phyloP scores from a whole-genome alignment of 2,329 filamentous ascomycete species.

The Didymella pinodella region DNA sequence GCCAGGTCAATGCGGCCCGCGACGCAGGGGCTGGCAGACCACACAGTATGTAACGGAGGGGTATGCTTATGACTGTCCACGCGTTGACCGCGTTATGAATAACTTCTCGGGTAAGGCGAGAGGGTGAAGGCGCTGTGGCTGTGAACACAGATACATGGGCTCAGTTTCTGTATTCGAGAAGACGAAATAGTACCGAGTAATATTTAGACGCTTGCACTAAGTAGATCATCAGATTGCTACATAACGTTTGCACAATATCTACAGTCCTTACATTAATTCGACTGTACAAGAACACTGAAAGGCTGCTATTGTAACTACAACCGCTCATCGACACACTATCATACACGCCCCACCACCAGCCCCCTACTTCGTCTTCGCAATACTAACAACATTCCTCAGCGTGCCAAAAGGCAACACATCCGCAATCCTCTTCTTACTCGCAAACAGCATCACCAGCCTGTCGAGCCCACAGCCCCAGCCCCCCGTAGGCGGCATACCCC shows the following conservation, averaged over 20 bases:
- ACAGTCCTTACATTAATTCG: too few species aligned
- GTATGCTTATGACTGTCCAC: background rate
- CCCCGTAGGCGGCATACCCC: constrained; percentile 91
- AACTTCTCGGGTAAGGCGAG: background rate
- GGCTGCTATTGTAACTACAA: too few species aligned
- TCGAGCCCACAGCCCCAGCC: constrained; percentile 97
- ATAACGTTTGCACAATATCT: too few species aligned
- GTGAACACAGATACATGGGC: too few species aligned
- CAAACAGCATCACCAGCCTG: constrained; percentile 88
- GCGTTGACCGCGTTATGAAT: background rate
- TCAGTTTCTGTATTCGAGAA: too few species aligned
- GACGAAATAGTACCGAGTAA: too few species aligned
- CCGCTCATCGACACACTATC: background rate
- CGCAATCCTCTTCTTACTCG: constrained; percentile 77
- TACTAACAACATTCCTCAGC: constrained; percentile 66
- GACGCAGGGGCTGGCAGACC: background rate
- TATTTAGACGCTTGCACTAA: too few species aligned
- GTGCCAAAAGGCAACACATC: constrained; percentile 92
- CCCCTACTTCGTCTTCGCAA: constrained; percentile 39
- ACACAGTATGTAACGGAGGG: background rate
- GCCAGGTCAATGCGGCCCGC: background rate
- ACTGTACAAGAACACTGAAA: too few species aligned
- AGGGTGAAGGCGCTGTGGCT: background rate
- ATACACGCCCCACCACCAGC: background rate
- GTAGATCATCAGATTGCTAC: too few species aligned